A percentile compares a stretch with the other conserved stretches of the same genome.
phyloP scores from a whole-genome alignment of 1,284 basidiomycete genomes.

The Irpex lacteus region DNA sequence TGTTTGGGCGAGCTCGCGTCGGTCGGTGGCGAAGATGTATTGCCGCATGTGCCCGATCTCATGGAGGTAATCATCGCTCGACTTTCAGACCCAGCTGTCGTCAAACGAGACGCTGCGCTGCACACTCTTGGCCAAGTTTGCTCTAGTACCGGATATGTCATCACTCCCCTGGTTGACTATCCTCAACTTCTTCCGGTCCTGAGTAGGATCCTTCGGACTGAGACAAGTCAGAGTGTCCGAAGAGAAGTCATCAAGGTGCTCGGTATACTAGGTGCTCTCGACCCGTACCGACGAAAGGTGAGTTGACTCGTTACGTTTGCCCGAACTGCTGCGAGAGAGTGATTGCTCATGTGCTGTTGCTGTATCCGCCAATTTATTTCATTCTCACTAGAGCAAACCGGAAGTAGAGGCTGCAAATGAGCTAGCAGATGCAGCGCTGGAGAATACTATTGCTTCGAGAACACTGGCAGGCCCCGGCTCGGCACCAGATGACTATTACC shows the following conservation, averaged over 20 bases:
- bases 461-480: conserved; percentile 38
- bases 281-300: conserved; percentile 94
- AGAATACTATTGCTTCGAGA: conserved; percentile 56
- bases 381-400: conserved; percentile 54
- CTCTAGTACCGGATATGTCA: conserved; percentile 96
- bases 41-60: conserved; percentile 80
- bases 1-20: conserved; percentile 94
- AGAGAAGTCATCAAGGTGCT: conserved; percentile 93
- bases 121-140: conserved; percentile 94
- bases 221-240: conserved; percentile 74
- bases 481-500: conserved; percentile 92
- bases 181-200: conserved; percentile 86
- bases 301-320: conserved; percentile 17
- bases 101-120: conserved; percentile 92
- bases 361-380: not conserved
- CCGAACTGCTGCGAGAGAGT: not conserved
- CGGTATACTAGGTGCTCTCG: conserved; percentile 95
- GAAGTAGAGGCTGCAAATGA: conserved; percentile 78
- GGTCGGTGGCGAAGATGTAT: conserved; percentile 94
- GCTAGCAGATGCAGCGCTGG: conserved; percentile 36
- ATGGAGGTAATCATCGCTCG: conserved; percentile 90
- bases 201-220: conserved; percentile 85
- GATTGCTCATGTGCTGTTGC: not conserved
- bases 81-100: conserved; percentile 81
- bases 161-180: conserved; percentile 88